Conservation (phyloP, 1,139 yeast species). For the Meyerozyma carpophila region DNA sequence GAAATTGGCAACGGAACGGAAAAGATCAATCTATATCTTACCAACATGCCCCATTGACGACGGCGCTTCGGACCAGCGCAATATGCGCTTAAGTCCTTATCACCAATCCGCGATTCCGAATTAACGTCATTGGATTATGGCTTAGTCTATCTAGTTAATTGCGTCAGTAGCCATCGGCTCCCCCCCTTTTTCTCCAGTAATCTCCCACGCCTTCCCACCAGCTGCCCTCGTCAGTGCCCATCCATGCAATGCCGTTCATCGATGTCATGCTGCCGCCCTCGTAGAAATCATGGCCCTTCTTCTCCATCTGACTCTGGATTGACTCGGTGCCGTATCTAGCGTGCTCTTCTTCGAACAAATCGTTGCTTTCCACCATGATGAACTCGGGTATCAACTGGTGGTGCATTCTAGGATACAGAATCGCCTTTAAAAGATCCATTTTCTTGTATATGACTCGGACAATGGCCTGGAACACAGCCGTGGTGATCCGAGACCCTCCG, state of each 20-base stretch:
- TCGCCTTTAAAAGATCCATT: slow-evolving; percentile 56
- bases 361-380: slow-evolving; percentile 52
- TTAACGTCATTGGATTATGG: slow-evolving; percentile 6
- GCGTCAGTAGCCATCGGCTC: slow-evolving; percentile 33
- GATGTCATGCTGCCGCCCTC: slow-evolving; percentile 37
- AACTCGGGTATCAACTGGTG: slow-evolving; percentile 82
- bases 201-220: slow-evolving; percentile 38
- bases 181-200: slow-evolving; percentile 41
- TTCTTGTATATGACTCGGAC: slow-evolving; percentile 56
- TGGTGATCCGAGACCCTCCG: slow-evolving; percentile 88
- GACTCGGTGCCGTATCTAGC: slow-evolving; percentile 1
- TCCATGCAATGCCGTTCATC: slow-evolving; percentile 36
- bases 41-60: no score
- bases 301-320: slow-evolving; percentile 11
- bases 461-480: slow-evolving; percentile 78
- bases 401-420: slow-evolving; percentile 78
- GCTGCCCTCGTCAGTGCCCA: slow-evolving; percentile 8
- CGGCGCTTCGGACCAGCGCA: no score
- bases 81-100: no score
- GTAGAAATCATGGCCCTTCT: slow-evolving; percentile 24
- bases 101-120: no score
- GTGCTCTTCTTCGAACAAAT: slow-evolving; percentile 25
- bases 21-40: no score
- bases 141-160: not conserved
- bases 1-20: no score